phyloP scores from a whole-genome alignment of 805 yeast genomes.

The Lachancea cidri region DNA sequence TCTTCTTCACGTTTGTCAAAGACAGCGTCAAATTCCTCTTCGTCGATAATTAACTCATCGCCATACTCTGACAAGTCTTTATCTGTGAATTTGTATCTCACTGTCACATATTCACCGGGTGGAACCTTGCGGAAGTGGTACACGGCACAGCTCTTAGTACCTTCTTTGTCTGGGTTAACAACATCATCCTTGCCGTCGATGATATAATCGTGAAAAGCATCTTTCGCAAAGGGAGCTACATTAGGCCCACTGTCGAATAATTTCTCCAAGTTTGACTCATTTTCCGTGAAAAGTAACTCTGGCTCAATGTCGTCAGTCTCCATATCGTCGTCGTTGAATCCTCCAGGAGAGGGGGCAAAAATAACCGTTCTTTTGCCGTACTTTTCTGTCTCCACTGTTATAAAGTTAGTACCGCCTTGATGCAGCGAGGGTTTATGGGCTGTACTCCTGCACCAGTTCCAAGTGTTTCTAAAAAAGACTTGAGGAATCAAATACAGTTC shows the following conservation, averaged over 20 bases:
- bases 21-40: constrained; percentile 63
- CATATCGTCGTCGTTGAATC: constrained; percentile 37
- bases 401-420: constrained; percentile 39
- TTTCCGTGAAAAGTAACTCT: constrained; percentile 74
- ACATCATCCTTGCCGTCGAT: constrained; percentile 54
- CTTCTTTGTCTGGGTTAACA: constrained; percentile 63
- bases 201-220: constrained; percentile 84
- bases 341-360: constrained; percentile 83
- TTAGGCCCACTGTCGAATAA: constrained; percentile 59
- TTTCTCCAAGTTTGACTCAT: constrained; percentile 71
- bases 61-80: constrained; percentile 22
- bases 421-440: constrained; percentile 46
- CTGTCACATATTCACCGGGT: constrained; percentile 79
- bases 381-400: constrained; percentile 61
- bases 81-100: constrained; percentile 65
- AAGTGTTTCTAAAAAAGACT: constrained; percentile 76
- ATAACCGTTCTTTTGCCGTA: constrained; percentile 61
- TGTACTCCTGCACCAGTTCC: constrained; percentile 76
- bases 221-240: constrained; percentile 61
- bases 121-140: constrained; percentile 77
- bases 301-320: constrained; percentile 65
- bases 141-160: constrained; percentile 86
- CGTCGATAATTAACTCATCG: constrained; percentile 50
- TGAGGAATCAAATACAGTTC: constrained; percentile 86
- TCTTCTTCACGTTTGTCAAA: constrained; percentile 73